A percentile compares a stretch with the other conserved stretches of the same genome.
These are phyloP conservation scores for Stenocarpella maydis DNA, from an alignment of 2,329 filamentous ascomycete genomes.

Conservation along the genomic window DNA sequence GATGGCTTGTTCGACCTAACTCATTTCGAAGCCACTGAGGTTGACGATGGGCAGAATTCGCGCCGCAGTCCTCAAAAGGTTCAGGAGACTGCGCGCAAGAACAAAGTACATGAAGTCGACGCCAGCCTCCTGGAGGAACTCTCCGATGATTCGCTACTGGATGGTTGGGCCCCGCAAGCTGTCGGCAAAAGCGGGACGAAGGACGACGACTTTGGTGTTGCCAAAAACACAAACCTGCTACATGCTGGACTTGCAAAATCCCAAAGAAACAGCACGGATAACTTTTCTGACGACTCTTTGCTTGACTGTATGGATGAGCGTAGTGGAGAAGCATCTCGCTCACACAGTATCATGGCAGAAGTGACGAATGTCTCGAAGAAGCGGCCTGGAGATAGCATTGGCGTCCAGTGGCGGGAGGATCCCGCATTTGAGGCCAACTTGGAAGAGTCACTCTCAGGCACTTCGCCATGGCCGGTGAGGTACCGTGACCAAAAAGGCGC, in stretches of 20 bases:
- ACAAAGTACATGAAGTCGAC: not conserved
- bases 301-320: not conserved
- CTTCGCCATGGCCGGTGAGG: not conserved
- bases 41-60: not conserved
- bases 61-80: not conserved
- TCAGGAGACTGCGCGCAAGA: not conserved
- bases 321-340: not conserved
- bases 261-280: slow-evolving; percentile 19
- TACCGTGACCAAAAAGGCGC: not conserved
- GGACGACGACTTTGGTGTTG: no score
- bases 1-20: slow-evolving; percentile 33
- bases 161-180: not conserved
- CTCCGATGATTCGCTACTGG: not conserved
- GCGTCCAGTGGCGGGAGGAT: not conserved
- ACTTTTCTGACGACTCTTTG: slow-evolving; percentile 4
- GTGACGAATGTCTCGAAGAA: not conserved
- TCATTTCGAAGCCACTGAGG: not conserved
- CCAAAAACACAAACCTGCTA: not conserved
- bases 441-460: not conserved
- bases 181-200: not conserved
- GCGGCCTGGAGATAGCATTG: not conserved
- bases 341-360: not conserved
- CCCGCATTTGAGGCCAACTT: not conserved
- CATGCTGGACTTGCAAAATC: not conserved
- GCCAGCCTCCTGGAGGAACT: not conserved